Evolutionary conservation across 148 eudicot species (phyloP).

Genomic region (Silene latifolia): DNA sequence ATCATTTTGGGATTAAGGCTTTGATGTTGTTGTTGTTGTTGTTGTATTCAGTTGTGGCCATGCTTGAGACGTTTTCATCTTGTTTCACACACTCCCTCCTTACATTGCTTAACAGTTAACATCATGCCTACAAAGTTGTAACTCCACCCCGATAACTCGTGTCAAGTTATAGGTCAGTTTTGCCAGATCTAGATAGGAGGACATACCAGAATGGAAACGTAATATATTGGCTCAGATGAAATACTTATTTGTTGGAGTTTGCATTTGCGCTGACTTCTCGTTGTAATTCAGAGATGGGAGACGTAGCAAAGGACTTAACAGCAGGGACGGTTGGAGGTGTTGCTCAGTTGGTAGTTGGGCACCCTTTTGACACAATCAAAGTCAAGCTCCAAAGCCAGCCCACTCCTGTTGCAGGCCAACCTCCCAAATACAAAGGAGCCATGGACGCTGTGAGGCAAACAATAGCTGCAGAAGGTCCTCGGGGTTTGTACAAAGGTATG

Average conservation of each 20-base stretch:
- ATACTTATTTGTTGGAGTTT: neutral
- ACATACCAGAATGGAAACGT: neutral
- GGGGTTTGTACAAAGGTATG: slow-evolving; percentile 95
- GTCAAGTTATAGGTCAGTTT: neutral
- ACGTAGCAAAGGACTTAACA: slow-evolving; percentile 84
- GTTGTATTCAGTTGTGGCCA: neutral
- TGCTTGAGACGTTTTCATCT: neutral
- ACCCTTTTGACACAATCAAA: slow-evolving; percentile 97
- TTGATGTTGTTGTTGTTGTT: too few relatives aligned
- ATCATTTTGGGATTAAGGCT: too few relatives aligned
- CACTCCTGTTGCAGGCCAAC: slow-evolving; percentile 76
- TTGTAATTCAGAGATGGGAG: slow-evolving; percentile 64
- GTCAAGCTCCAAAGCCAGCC: slow-evolving; percentile 99
- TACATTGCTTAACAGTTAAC: too few relatives aligned
- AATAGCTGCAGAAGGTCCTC: slow-evolving; percentile 76
- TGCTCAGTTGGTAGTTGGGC: slow-evolving; percentile 83
- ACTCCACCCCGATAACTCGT: neutral
- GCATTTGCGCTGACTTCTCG: neutral
- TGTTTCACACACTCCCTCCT: neutral
- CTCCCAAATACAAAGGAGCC: slow-evolving; percentile 74
- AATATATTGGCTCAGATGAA: neutral
- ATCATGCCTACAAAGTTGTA: neutral
- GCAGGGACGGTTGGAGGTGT: slow-evolving; percentile 96
- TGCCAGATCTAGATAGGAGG: neutral
- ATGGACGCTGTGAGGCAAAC: slow-evolving; percentile 90